These are phyloP conservation scores for Vigna angularis DNA, from an alignment of 306 rosid genomes.

Conservation along the genomic window DNA sequence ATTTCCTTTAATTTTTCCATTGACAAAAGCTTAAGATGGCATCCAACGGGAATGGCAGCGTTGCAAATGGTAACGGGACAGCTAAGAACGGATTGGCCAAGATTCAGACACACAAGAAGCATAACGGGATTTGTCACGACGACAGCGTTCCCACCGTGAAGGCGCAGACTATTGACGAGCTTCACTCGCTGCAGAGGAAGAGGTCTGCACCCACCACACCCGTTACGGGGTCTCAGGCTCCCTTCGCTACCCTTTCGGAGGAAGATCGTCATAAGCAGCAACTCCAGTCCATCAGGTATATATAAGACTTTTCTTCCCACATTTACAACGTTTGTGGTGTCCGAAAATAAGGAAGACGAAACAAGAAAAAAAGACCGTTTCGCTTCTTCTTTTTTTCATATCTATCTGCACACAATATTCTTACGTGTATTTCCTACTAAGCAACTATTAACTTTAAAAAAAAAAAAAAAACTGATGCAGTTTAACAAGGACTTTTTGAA, in stretches of 20 bases:
- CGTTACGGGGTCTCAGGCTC: constrained; percentile 40
- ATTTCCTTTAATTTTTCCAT: neutral
- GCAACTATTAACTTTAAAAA: too few relatives aligned
- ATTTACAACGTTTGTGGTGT: neutral
- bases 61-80: constrained; percentile 36
- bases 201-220: constrained; percentile 82
- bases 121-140: constrained; percentile 68
- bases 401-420: neutral
- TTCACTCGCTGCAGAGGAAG: constrained; percentile 85
- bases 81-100: constrained; percentile 56
- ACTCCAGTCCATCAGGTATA: constrained; percentile 70
- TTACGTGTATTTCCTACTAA: too few relatives aligned
- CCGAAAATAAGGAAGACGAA: neutral
- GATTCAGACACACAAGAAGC: constrained; percentile 60
- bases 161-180: constrained; percentile 83
- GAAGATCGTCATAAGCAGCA: constrained; percentile 69
- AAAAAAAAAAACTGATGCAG: too few relatives aligned
- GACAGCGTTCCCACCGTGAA: constrained; percentile 74
- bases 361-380: neutral
- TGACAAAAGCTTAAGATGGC: constrained; percentile 40
- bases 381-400: neutral
- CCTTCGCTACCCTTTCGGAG: constrained; percentile 59
- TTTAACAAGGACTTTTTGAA: too few relatives aligned
- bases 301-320: neutral
- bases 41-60: constrained; percentile 33